phyloP scores from a whole-genome alignment of 495 filamentous ascomycete species.

The Cairneyella variabilis region DNA sequence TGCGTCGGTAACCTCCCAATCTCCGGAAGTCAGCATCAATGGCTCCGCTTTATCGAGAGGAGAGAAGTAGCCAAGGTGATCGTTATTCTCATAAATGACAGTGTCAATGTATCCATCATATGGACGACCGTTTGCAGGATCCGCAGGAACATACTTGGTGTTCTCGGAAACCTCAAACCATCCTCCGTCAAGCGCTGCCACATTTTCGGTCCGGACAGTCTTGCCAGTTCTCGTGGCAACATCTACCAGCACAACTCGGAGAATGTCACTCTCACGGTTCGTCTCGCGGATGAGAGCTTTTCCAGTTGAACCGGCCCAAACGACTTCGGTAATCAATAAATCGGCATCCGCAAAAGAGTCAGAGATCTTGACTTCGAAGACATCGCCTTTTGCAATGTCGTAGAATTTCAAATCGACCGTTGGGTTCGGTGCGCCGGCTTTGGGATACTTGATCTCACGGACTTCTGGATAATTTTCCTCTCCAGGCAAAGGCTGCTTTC shows the following conservation, averaged over 20 bases:
- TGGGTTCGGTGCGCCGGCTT: conserved; percentile 91
- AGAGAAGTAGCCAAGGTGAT: conserved; percentile 93
- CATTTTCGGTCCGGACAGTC: conserved; percentile 71
- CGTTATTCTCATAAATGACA: conserved; percentile 78
- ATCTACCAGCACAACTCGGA: conserved; percentile 84
- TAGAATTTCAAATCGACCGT: conserved; percentile 85
- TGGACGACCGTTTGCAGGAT: conserved; percentile 68
- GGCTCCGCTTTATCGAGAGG: conserved; percentile 80
- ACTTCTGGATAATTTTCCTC: conserved; percentile 90
- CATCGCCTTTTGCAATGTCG: conserved; percentile 73
- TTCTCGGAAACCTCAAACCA: conserved; percentile 95
- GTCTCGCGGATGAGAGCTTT: conserved; percentile 86
- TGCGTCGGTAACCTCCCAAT: conserved; percentile 90
- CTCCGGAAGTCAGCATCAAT: conserved; percentile 77
- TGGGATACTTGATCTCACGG: conserved; percentile 92
- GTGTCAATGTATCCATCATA: conserved; percentile 93
- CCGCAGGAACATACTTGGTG: conserved; percentile 82
- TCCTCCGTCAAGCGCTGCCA: conserved; percentile 81
- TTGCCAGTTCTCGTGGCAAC: conserved; percentile 71
- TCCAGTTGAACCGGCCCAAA: conserved; percentile 73
- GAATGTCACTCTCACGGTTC: conserved; percentile 87
- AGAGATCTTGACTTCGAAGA: conserved; percentile 73
- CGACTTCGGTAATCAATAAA: conserved; percentile 85
- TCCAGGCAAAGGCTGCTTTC: conserved; percentile 62
- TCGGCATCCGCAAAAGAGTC: conserved; percentile 77